Conservation (phyloP, 192 early-diverging fungal species). For the Dissophora globulifera region DNA sequence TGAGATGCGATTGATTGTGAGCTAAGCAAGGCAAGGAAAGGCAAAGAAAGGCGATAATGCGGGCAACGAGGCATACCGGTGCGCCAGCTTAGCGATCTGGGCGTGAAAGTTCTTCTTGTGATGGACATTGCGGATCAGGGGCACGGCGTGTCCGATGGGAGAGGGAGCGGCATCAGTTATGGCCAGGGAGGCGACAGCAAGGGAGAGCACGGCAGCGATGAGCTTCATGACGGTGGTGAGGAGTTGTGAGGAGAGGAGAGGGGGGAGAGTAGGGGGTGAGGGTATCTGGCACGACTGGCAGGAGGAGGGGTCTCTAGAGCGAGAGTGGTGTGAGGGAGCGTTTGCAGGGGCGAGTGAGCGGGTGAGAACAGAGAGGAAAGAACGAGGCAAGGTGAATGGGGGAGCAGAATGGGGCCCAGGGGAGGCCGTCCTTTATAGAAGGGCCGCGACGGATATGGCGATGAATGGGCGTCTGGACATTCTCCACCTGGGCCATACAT, state of each 20-base stretch:
- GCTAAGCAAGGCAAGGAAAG: no score
- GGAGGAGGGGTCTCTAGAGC: no score
- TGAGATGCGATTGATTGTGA: background rate
- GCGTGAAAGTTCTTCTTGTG: constrained; percentile 15
- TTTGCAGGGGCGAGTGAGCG: no score
- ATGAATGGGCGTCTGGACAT: no score
- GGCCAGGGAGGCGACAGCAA: constrained; percentile 11
- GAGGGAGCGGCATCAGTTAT: constrained; percentile 2
- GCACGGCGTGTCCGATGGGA: background rate
- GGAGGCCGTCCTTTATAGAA: no score
- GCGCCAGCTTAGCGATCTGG: constrained; percentile 7
- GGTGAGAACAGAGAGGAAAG: no score
- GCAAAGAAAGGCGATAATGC: no score
- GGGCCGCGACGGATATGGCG: no score
- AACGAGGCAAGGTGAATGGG: no score
- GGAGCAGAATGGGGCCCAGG: no score
- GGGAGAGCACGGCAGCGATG: constrained; percentile 6
- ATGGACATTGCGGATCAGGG: constrained; percentile 1
- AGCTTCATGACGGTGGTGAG: constrained; percentile 17
- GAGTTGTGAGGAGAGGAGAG: background rate
- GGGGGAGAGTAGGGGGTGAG: background rate
- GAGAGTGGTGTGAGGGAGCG: background rate
- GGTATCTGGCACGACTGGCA: no score
- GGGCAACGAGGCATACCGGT: constrained; percentile 2
- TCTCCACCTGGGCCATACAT: no score